Evolutionary conservation across 2,329 filamentous ascomycete species (phyloP).

Genomic region (Apiospora pterosperma): DNA sequence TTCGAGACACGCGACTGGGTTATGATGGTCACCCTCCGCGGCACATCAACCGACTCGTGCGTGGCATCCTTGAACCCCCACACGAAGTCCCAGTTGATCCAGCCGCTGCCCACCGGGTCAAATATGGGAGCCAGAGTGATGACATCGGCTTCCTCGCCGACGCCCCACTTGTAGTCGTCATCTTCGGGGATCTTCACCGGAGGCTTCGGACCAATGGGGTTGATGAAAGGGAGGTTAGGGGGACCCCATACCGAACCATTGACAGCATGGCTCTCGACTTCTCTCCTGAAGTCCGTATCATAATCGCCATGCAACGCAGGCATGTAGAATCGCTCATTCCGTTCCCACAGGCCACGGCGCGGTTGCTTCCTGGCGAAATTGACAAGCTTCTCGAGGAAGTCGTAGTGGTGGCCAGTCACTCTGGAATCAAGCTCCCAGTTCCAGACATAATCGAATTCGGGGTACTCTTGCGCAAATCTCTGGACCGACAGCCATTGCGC

Average conservation of each 20-base stretch:
- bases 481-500: conserved; percentile 71
- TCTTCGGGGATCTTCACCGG: conserved; percentile 53
- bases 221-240: conserved; percentile 54
- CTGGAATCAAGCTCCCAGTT: conserved; percentile 86
- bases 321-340: conserved; percentile 70
- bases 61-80: conserved; percentile 59
- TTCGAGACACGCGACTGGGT: conserved; percentile 73
- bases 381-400: conserved; percentile 65
- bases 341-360: conserved; percentile 70
- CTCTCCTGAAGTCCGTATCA: conserved; percentile 61
- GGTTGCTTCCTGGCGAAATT: conserved; percentile 65
- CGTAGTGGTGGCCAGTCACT: conserved; percentile 78
- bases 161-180: conserved; percentile 74
- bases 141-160: conserved; percentile 71
- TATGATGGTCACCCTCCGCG: conserved; percentile 73
- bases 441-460: conserved; percentile 79
- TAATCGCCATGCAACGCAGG: conserved; percentile 65
- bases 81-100: conserved; percentile 67
- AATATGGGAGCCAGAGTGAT: conserved; percentile 78
- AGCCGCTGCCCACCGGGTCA: conserved; percentile 68
- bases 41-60: conserved; percentile 53
- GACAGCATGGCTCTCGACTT: conserved; percentile 53
- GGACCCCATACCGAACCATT: conserved; percentile 65
- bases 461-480: conserved; percentile 71
- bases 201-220: conserved; percentile 61